Evolutionary conservation across 371 early-diverging fungal genomes (phyloP).

Genomic region (Parasitella parasitica): DNA sequence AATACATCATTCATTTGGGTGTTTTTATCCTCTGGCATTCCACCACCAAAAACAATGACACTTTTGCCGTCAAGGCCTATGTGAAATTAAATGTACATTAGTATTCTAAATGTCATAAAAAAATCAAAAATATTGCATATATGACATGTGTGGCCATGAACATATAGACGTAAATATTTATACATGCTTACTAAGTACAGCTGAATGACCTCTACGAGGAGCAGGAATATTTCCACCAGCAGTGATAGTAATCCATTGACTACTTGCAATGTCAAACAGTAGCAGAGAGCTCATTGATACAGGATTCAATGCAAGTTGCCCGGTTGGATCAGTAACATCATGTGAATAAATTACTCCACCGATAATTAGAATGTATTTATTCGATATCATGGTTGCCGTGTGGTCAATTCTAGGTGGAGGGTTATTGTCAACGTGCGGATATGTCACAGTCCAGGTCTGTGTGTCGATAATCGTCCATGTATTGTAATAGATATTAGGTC

Average conservation of each 20-base stretch:
- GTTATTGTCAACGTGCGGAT: conserved; percentile 4
- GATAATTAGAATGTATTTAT: conserved; percentile 22
- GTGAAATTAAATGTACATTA: neutral
- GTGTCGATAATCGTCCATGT: conserved; percentile 36
- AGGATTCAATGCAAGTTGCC: conserved; percentile 31
- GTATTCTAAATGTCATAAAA: neutral
- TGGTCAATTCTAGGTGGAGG: conserved; percentile 30
- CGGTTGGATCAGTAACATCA: conserved; percentile 29
- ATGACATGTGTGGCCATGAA: neutral
- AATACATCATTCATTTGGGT: conserved; percentile 39
- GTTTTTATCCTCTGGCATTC: conserved; percentile 20
- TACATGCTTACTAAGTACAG: conserved; percentile 33
- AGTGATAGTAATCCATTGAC: conserved; percentile 35
- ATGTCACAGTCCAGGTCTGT: conserved; percentile 22
- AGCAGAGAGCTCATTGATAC: conserved; percentile 41
- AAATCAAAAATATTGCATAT: neutral
- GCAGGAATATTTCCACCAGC: conserved; percentile 49
- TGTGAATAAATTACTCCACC: conserved; percentile 20
- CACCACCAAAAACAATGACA: conserved; percentile 44
- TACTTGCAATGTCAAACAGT: conserved; percentile 28
- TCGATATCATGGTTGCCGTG: conserved; percentile 27
- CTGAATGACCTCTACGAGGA: conserved; percentile 44
- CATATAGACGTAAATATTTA: neutral
- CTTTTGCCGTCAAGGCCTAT: conserved; percentile 22
- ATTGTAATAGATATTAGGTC: conserved; percentile 18